Evolutionary conservation across 1,284 basidiomycete genomes (phyloP).

Genomic region (Naganishia sp.): DNA sequence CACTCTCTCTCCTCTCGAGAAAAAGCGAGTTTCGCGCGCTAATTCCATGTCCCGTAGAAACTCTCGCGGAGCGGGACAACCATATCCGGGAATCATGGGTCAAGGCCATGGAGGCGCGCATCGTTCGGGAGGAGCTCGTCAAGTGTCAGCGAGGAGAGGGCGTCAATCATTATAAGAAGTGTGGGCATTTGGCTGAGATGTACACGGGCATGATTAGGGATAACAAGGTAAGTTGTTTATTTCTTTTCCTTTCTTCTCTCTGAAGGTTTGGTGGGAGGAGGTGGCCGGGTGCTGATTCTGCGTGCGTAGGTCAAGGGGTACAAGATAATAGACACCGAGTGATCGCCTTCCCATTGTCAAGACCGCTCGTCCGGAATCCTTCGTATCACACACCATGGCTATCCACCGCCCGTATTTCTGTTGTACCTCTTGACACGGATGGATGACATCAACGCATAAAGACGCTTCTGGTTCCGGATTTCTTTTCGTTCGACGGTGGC

Average conservation of each 20-base stretch:
- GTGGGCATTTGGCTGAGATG: constrained; percentile 80
- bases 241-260: not conserved
- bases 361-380: too few relatives aligned
- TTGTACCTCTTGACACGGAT: too few relatives aligned
- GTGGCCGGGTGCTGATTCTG: not conserved
- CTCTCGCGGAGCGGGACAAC: constrained; percentile 65
- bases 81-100: constrained; percentile 91
- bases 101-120: constrained; percentile 85
- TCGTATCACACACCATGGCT: too few relatives aligned
- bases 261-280: too few relatives aligned
- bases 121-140: constrained; percentile 85
- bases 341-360: not conserved
- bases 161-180: constrained; percentile 86
- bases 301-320: constrained; percentile 60
- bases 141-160: constrained; percentile 92
- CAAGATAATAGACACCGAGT: constrained; percentile 58
- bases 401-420: not conserved
- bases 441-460: too few relatives aligned
- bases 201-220: constrained; percentile 80
- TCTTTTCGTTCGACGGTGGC: not conserved
- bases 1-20: not conserved
- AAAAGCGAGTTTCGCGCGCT: too few relatives aligned
- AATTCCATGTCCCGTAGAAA: constrained; percentile 44
- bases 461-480: too few relatives aligned
- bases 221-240: constrained; percentile 69